Evolutionary conservation across 768 basidiomycete species (phyloP).

Genomic region (Tylopilus cervinicoccineus): DNA sequence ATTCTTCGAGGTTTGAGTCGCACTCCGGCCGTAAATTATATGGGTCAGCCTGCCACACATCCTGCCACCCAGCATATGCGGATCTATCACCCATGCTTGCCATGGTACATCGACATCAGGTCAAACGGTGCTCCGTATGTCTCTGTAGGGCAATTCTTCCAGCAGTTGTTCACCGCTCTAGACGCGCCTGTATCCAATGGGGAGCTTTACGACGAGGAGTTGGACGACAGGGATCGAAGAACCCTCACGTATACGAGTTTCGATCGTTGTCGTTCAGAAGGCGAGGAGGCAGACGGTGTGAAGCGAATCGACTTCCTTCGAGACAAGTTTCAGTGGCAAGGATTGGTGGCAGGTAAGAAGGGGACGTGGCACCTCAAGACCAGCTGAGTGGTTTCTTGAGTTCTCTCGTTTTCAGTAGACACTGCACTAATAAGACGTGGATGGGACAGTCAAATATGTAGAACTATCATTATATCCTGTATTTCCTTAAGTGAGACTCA

Average conservation of each 20-base stretch:
- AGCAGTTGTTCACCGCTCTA: slow-evolving; percentile 42
- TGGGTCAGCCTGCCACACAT: slow-evolving; percentile 50
- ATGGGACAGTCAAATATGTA: too few species aligned
- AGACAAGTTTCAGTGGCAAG: slow-evolving; percentile 47
- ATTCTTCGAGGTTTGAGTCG: slow-evolving; percentile 46
- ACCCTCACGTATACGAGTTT: slow-evolving; percentile 43
- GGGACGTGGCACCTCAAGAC: slow-evolving; percentile 69
- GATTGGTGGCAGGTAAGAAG: slow-evolving; percentile 48
- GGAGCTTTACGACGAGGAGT: slow-evolving; percentile 58
- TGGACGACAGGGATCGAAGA: slow-evolving; percentile 44
- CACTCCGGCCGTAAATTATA: slow-evolving; percentile 43
- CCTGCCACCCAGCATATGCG: slow-evolving; percentile 51
- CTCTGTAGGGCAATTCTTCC: slow-evolving; percentile 53
- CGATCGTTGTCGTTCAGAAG: slow-evolving; percentile 37
- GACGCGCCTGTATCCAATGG: slow-evolving; percentile 42
- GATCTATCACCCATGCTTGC: slow-evolving; percentile 51
- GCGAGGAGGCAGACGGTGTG: slow-evolving; percentile 42
- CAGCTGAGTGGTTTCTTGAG: slow-evolving; percentile 24
- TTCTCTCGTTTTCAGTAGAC: too few species aligned
- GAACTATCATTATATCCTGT: too few species aligned
- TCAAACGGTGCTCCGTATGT: slow-evolving; percentile 46
- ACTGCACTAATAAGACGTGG: too few species aligned
- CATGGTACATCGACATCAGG: slow-evolving; percentile 65
- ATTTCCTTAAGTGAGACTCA: too few species aligned
- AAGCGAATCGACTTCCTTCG: slow-evolving; percentile 60